Evolutionary conservation across 331 rosid genomes (phyloP), one percentile per base, ranked within the genome.

Genomic region (Phaseolus coccineus): DNA sequence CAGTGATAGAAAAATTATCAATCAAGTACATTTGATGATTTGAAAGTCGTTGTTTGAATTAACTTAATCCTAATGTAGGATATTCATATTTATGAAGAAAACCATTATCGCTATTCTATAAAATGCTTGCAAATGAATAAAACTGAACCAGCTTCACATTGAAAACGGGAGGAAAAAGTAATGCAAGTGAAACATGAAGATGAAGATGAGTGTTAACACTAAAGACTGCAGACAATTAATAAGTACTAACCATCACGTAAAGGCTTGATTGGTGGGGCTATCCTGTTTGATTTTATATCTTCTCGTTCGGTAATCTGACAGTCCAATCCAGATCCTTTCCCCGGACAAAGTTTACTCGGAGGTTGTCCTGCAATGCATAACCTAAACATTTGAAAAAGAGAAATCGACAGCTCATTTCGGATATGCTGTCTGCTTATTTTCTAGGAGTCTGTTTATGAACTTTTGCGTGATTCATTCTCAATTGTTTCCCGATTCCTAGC

Each of bases 161-260:
- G 63, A 27, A 12, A 11, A 37, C 28, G 72, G 48, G 51, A 31
- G 69, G 37, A 37, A 27, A 28, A 48, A 74, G 51, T 31, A 55
- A 74, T 8, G 77, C 81, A 74, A 63, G 69, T 56, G 25, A 70
- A 55, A 70, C 64, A 37, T 50, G 30, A 65, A 42, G 72, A 37
- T 50, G 30, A 65, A 42, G 72, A 76, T 28, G 5, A 77, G 69
- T 76, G n/a, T 65, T 27, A 12, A 52, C 12, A 52, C 82, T 27
- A 19, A 12, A 52, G 16, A 52, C 82, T 35, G 28, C 42, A 53
- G 53, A 64, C 37, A 31, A 55, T 63, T 55, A 62, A 46, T 12
- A 69, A 24, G 83, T 74, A 84, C 97, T 22, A 70, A 88, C 97
- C 90, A 44, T 91, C 87, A 28, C 88, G 95, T 69, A 90, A 76